Evolutionary conservation across 1,284 basidiomycete species (phyloP).

Genomic region (Rhodotorula sp.): DNA sequence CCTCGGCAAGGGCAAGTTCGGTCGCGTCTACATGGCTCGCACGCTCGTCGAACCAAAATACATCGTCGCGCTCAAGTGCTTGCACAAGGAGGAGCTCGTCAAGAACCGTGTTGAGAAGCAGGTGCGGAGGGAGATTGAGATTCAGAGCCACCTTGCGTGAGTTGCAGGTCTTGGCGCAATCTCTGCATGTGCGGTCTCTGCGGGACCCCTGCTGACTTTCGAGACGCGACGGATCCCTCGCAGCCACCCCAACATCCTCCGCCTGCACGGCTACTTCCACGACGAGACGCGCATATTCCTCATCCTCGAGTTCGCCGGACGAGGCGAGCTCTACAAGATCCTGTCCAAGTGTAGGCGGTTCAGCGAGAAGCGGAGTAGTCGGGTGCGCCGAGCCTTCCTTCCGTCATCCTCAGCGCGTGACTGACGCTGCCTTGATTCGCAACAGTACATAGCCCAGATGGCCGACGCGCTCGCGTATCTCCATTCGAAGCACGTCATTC

Average conservation of each 20-base stretch:
- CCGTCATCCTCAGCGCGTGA: not conserved
- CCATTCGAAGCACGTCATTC: constrained; percentile 95
- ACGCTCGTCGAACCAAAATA: constrained; percentile 83
- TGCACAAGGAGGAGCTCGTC: constrained; percentile 95
- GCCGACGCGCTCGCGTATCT: constrained; percentile 91
- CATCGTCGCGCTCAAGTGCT: constrained; percentile 93
- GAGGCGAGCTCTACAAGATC: constrained; percentile 95
- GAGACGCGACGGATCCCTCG: too few relatives aligned
- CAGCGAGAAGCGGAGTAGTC: constrained; percentile 77
- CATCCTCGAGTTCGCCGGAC: constrained; percentile 93
- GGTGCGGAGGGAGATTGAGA: constrained; percentile 95
- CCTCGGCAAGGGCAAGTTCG: constrained; percentile 97
- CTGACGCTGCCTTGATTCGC: not conserved
- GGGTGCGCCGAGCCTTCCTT: constrained; percentile 49
- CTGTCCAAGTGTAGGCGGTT: constrained; percentile 81
- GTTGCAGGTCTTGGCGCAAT: constrained; percentile 17
- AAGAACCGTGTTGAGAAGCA: constrained; percentile 86
- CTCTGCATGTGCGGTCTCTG: not conserved
- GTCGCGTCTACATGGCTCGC: constrained; percentile 96
- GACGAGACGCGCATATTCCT: constrained; percentile 97
- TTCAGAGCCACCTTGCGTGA: constrained; percentile 85
- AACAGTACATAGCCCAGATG: constrained; percentile 94
- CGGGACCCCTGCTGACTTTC: not conserved
- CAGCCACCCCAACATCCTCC: constrained; percentile 89
- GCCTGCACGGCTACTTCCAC: constrained; percentile 95